Conservation (phyloP, 2,329 filamentous ascomycete genomes). For the Furcasterigmium furcatum region DNA sequence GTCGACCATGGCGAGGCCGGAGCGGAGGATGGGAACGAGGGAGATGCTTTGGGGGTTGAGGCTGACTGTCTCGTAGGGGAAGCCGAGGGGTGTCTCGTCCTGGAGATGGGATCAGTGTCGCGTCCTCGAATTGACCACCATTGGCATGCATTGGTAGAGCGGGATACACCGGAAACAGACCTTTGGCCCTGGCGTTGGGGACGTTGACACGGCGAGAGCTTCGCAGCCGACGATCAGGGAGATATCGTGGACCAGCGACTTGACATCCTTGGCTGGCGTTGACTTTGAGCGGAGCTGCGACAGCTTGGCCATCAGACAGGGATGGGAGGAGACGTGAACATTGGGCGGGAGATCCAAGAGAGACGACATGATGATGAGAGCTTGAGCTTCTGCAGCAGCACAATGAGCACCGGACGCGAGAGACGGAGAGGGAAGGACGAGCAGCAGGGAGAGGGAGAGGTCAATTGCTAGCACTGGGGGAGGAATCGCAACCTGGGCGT, state of each 20-base stretch:
- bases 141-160: too few relatives aligned
- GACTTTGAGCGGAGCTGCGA: conserved; percentile 78
- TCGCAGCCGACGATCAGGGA: conserved; percentile 78
- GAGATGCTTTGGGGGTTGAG: conserved; percentile 67
- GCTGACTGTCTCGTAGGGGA: conserved; percentile 64
- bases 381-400: neutral
- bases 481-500: neutral
- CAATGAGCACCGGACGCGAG: neutral
- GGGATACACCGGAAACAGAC: too few relatives aligned
- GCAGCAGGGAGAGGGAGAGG: conserved; percentile 6
- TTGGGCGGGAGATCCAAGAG: conserved; percentile 48
- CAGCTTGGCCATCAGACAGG: conserved; percentile 83
- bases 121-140: too few relatives aligned
- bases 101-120: conserved; percentile 29
- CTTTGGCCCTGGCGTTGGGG: conserved; percentile 54
- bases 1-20: conserved; percentile 87
- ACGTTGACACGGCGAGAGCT: conserved; percentile 65
- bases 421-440: conserved; percentile 1
- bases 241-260: conserved; percentile 82
- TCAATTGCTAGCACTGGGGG: neutral
- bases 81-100: conserved; percentile 77
- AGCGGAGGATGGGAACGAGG: conserved; percentile 88
- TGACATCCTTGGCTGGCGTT: conserved; percentile 71
- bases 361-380: conserved; percentile 26
- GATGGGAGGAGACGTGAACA: conserved; percentile 79